Base-by-base conservation (phyloP, 768 basidiomycete species). In the Rubroboletus satanas region DNA sequence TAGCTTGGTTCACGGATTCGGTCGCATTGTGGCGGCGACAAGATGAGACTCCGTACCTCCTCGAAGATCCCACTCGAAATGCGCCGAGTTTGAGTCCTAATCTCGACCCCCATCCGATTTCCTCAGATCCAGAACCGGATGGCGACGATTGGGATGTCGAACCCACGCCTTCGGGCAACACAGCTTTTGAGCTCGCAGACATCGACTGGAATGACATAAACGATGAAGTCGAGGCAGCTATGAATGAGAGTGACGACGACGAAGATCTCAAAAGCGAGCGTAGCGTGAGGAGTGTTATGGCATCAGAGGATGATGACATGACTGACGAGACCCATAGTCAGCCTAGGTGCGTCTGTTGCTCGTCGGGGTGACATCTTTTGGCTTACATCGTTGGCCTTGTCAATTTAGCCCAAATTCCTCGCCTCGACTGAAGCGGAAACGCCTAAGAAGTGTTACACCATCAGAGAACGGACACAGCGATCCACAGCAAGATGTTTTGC, bases 1-100 rank as follows among this genome's bases (percentile, higher is more conserved):
- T 89, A 8, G 77, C 81, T 9, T 99, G 96, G 96, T 88, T 98
- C 65, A 85, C 82, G 32, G 90, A 95, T 68, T 93, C 88, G 11
- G 75, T 95, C 53, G 87, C 90, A n/a, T 75, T 86, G n/a, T 98
- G 96, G 93, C 74, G 74, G 50, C 83, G 83, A 52, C 87, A 89
- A 65, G 85, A 88, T 58, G 96, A 97, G 73, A 76, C 74, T 1
- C 79, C 80, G 3, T 96, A 93, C 73, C 74, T 90, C 39, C 76
- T 90, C 49, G 85, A 88, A 63, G 82, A 81, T 47, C 81, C 81
- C 18, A 71, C 78, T 41, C 70, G 69, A 38, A 66, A 74, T 46
- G 71, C 68, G 33, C 69, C 67, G 14, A 73, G 73, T 58, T 70
- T 70, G 64, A 77, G 74, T 65, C 78, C 79, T 58, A 74, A 67